Percentiles rank a stretch among this genome's conserved stretches.
Evolutionary conservation across 2,329 filamentous ascomycete species (phyloP).

Genomic region (Diplodia scrobiculata): DNA sequence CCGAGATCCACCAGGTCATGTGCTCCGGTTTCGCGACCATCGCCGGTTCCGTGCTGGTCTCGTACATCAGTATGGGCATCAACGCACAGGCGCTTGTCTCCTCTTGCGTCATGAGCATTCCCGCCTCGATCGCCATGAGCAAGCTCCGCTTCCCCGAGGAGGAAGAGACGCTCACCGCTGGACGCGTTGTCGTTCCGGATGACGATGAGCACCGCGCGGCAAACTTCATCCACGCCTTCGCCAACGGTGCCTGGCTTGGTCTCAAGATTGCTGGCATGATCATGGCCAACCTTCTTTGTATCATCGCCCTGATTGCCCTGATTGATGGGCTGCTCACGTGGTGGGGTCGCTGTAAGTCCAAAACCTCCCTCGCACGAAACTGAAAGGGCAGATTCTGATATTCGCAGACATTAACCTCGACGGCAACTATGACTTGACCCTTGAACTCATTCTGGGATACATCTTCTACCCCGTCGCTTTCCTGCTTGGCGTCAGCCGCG

Average conservation of each 20-base stretch:
- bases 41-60: constrained; percentile 80
- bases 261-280: constrained; percentile 88
- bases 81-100: constrained; percentile 84
- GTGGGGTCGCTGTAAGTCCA: constrained; percentile 66
- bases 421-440: constrained; percentile 65
- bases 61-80: constrained; percentile 80
- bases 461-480: constrained; percentile 76
- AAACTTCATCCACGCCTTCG: constrained; percentile 82
- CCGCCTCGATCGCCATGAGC: constrained; percentile 82
- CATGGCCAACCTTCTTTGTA: constrained; percentile 74
- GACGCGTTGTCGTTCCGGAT: constrained; percentile 77
- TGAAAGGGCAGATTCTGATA: constrained; percentile 23
- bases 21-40: constrained; percentile 91
- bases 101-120: constrained; percentile 94
- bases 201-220: constrained; percentile 73
- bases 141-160: constrained; percentile 89
- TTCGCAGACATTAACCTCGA: constrained; percentile 65
- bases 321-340: constrained; percentile 77
- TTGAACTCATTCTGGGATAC: constrained; percentile 77
- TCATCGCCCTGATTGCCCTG: constrained; percentile 74
- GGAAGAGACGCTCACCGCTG: constrained; percentile 81
- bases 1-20: constrained; percentile 91
- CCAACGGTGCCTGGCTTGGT: constrained; percentile 81
- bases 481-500: constrained; percentile 73
- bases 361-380: background rate